Base-by-base conservation (phyloP, 805 yeast species). In the Metschnikowia kofuensis region DNA sequence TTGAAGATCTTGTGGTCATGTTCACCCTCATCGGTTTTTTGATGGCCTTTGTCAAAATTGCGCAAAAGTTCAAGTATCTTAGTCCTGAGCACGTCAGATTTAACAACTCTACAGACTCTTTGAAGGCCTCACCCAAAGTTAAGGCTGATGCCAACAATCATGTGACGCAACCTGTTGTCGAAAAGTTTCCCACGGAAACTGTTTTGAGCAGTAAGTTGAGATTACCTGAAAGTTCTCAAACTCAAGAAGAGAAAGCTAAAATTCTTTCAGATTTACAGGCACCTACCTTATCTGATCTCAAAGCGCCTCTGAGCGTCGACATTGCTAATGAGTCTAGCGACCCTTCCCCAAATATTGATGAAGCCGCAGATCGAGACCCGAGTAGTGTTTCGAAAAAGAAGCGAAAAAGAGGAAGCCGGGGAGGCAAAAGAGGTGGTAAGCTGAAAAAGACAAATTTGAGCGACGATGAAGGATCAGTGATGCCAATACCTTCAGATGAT, bases 351-450 rank as follows among this genome's bases (percentile, higher is more conserved):
- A 32, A 34, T 34, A 12, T n/a, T 7, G 47, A 46, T 11, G 49
- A 44, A n/a, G 47, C 14, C 14, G 38, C 38, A 30, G 59, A 54
- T 9, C 41, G 37, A 10, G 49, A 42, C 27, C 55, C 53, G 29
- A 60, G 56, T 2, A 37, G 49, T 0, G 41, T 50, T 12, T 62
- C 67, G 1, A 68, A 74, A 46, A 84, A 81, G 65, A 84, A 79
- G 59, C 75, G 96, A 28, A 90, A 88, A 61, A 78, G 97, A 60
- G 97, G 97, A 5, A 75, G 85, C 9, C 74, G 97, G 50, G 96
- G 96, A 12, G 96, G 96, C 0, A 83, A 82, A 56, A 79, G 85
- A 42, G 68, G 72, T 8, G 72, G 70, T 3, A 55, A 55, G 35
- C 49, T 56, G 31, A 54, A 59, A 39, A 66, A 63, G 59, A 67